A percentile compares a stretch with the other conserved stretches of the same genome.
Evolutionary conservation across 1,139 yeast species (phyloP).

Genomic region (Yamadazyma sp.): DNA sequence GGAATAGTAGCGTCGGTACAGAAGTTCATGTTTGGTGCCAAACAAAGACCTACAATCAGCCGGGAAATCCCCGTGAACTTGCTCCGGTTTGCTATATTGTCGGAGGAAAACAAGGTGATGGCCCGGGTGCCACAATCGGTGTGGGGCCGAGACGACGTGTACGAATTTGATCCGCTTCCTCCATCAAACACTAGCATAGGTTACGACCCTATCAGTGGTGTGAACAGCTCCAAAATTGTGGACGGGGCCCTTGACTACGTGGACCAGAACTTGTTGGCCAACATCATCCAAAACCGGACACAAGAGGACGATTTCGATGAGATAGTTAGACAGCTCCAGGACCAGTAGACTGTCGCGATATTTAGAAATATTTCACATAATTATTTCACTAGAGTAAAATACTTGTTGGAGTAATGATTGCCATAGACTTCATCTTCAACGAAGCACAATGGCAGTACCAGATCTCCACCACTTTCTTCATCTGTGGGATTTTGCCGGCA

Average conservation of each 20-base stretch:
- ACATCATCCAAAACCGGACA: conserved; percentile 33
- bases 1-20: conserved; percentile 13
- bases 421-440: conserved; percentile 42
- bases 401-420: conserved; percentile 33
- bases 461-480: conserved; percentile 46
- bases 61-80: conserved; percentile 56
- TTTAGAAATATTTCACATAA: background rate
- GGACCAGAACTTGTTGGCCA: conserved; percentile 41
- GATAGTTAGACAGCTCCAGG: conserved; percentile 23
- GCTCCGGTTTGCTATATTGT: conserved; percentile 63
- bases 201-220: conserved; percentile 31
- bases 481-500: conserved; percentile 41
- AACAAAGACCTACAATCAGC: conserved; percentile 10
- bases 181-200: conserved; percentile 38
- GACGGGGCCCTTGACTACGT: conserved; percentile 38
- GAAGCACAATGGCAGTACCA: conserved; percentile 52
- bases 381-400: background rate
- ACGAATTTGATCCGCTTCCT: conserved; percentile 71
- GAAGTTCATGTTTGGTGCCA: conserved; percentile 15
- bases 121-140: conserved; percentile 61
- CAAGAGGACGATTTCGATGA: conserved; percentile 29
- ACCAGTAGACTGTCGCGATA: conserved; percentile 8
- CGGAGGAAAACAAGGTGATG: conserved; percentile 71
- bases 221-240: conserved; percentile 20
- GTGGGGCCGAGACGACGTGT: conserved; percentile 63